Conservation (phyloP, 352 stramenopile genomes). For the Phytophthora idaei region DNA sequence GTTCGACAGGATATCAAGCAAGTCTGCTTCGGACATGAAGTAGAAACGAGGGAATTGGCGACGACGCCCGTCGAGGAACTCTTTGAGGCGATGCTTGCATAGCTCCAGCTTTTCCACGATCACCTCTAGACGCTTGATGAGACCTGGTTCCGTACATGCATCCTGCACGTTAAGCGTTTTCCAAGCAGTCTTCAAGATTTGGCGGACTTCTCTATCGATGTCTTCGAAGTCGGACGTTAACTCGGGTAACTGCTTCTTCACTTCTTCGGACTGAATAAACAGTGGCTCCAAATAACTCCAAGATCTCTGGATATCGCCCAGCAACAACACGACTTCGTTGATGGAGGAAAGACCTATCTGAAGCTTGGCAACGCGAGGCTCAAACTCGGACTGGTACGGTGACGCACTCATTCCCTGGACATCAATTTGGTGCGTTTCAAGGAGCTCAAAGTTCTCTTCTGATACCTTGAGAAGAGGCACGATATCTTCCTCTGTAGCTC, state of each 20-base stretch:
- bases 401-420: slow-evolving; percentile 97
- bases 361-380: slow-evolving; percentile 89
- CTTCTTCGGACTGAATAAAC: slow-evolving; percentile 96
- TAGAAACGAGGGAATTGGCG: slow-evolving; percentile 95
- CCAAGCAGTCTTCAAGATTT: slow-evolving; percentile 87
- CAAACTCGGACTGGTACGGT: slow-evolving; percentile 95
- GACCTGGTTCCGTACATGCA: slow-evolving; percentile 89
- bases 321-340: slow-evolving; percentile 93
- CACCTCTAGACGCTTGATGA: slow-evolving; percentile 90
- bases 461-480: slow-evolving; percentile 92
- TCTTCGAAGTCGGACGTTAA: slow-evolving; percentile 94
- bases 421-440: slow-evolving; percentile 97
- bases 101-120: slow-evolving; percentile 94
- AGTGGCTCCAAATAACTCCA: slow-evolving; percentile 97
- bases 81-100: slow-evolving; percentile 94
- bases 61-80: slow-evolving; percentile 95
- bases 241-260: slow-evolving; percentile 95
- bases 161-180: slow-evolving; percentile 90
- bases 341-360: slow-evolving; percentile 88
- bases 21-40: slow-evolving; percentile 91
- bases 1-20: slow-evolving; percentile 97
- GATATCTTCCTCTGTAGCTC: slow-evolving; percentile 73
- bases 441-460: slow-evolving; percentile 96
- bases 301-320: slow-evolving; percentile 96
- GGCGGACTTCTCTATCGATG: slow-evolving; percentile 93